phyloP scores from a whole-genome alignment of 2,329 filamentous ascomycete genomes.

The Xylariales sp. region DNA sequence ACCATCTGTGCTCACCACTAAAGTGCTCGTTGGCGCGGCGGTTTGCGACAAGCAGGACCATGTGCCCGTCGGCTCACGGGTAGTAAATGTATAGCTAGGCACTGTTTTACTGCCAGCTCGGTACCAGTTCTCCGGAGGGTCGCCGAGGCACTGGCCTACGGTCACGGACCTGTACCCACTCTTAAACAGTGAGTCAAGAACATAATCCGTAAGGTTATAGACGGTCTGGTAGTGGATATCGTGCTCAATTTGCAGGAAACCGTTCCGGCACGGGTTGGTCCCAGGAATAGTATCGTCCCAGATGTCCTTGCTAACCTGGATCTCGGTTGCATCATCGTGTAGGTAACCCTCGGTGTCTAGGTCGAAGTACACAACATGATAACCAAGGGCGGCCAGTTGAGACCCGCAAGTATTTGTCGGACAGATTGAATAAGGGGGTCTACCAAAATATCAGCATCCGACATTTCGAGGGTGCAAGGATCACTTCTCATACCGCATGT shows the following conservation, averaged over 20 bases:
- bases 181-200: constrained; percentile 55
- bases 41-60: constrained; percentile 42
- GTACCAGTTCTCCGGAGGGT: constrained; percentile 65
- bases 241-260: constrained; percentile 56
- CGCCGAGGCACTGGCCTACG: constrained; percentile 66
- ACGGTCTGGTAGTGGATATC: constrained; percentile 61
- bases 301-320: constrained; percentile 53
- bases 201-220: constrained; percentile 60
- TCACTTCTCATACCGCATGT: constrained; percentile 46
- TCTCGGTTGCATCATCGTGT: constrained; percentile 48
- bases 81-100: constrained; percentile 46
- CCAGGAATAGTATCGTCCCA: constrained; percentile 52
- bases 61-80: constrained; percentile 47
- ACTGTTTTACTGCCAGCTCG: constrained; percentile 51
- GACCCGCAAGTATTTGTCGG: constrained; percentile 43
- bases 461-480: not conserved
- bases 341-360: constrained; percentile 51
- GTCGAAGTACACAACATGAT: constrained; percentile 50
- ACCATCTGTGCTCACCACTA: constrained; percentile 46
- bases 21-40: constrained; percentile 40
- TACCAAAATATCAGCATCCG: constrained; percentile 35
- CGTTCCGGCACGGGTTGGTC: constrained; percentile 46
- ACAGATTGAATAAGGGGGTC: constrained; percentile 51
- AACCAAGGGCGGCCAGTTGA: constrained; percentile 47
- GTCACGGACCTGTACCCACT: constrained; percentile 62